A percentile compares a stretch with the other conserved stretches of the same genome.
These are phyloP conservation scores for Rusavskia elegans DNA, from an alignment of 495 filamentous ascomycete genomes.

Conservation along the genomic window DNA sequence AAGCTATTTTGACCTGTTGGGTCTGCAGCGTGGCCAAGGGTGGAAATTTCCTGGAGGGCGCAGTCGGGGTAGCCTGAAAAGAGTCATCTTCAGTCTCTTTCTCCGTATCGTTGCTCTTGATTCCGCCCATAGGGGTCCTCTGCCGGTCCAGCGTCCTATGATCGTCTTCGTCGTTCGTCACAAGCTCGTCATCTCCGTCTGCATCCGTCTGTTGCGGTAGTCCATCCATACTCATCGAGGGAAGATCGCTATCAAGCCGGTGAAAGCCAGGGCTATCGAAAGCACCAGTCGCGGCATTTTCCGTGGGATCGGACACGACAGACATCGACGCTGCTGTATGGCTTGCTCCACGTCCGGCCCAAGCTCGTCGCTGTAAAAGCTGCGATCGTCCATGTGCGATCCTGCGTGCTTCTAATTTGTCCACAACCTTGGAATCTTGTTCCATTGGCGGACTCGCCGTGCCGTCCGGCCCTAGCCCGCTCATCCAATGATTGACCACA, in stretches of 20 bases:
- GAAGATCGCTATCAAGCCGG: slow-evolving; percentile 5
- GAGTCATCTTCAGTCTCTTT: slow-evolving; percentile 27
- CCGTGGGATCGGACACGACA: slow-evolving; percentile 43
- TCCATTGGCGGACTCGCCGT: slow-evolving; percentile 47
- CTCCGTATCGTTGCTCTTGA: slow-evolving; percentile 18
- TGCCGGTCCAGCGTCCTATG: slow-evolving; percentile 13
- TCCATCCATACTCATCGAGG: slow-evolving; percentile 10
- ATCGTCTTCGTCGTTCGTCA: slow-evolving; percentile 60
- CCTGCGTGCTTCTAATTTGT: slow-evolving; percentile 35
- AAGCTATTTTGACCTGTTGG: slow-evolving; percentile 6
- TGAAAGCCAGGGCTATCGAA: not conserved
- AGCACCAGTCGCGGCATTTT: slow-evolving; percentile 15
- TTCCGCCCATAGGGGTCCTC: slow-evolving; percentile 16
- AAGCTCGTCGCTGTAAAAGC: slow-evolving; percentile 19
- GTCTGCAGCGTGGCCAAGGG: slow-evolving; percentile 8
- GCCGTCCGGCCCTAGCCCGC: slow-evolving; percentile 47
- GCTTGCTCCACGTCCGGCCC: slow-evolving; percentile 23
- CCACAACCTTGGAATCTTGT: slow-evolving; percentile 40
- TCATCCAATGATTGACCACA: slow-evolving; percentile 78
- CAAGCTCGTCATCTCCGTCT: slow-evolving; percentile 79
- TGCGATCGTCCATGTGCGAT: slow-evolving; percentile 15
- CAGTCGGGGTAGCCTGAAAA: slow-evolving; percentile 19
- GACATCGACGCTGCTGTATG: slow-evolving; percentile 37
- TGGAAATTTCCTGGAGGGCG: slow-evolving; percentile 18
- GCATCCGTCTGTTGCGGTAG: slow-evolving; percentile 50